A percentile compares a stretch with the other conserved stretches of the same genome.
Conservation (phyloP, 2,329 filamentous ascomycete genomes). For the Botrytis aclada region DNA sequence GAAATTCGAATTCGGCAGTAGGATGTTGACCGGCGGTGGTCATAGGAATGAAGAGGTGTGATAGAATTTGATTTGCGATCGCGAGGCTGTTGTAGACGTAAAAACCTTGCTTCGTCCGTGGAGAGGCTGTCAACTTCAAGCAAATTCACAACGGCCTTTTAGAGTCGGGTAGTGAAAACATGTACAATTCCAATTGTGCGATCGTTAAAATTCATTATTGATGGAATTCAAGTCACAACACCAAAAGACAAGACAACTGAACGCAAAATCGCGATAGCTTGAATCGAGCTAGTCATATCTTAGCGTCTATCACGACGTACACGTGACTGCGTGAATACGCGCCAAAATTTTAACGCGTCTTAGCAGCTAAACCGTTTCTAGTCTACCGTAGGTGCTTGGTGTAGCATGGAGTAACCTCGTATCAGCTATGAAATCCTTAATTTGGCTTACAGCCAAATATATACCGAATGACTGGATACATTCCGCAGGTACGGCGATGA, state of each 20-base stretch:
- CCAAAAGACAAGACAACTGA: conserved; percentile 5
- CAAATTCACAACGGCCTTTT: background rate
- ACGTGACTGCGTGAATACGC: background rate
- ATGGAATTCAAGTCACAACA: background rate
- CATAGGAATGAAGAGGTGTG: conserved; percentile 15
- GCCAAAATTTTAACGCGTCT: background rate
- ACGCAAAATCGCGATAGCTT: conserved; percentile 15
- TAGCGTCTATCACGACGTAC: background rate
- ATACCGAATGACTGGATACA: background rate
- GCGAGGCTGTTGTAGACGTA: background rate
- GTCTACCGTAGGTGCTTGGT: background rate
- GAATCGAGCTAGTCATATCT: conserved; percentile 8
- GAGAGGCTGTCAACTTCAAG: background rate
- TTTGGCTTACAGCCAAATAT: background rate
- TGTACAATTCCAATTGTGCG: background rate
- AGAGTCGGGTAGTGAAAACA: background rate
- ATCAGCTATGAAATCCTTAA: no score
- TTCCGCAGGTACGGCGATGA: background rate
- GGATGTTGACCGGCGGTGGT: conserved; percentile 17
- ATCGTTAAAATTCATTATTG: conserved; percentile 8
- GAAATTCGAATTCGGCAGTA: conserved; percentile 8
- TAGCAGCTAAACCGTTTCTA: background rate
- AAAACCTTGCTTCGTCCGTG: background rate
- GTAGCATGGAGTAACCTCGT: background rate
- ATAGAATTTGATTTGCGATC: conserved; percentile 5